Percentiles rank a stretch among this genome's conserved stretches.
Evolutionary conservation across 2,329 filamentous ascomycete species (phyloP).

Genomic region (Fusarium albosuccineum): DNA sequence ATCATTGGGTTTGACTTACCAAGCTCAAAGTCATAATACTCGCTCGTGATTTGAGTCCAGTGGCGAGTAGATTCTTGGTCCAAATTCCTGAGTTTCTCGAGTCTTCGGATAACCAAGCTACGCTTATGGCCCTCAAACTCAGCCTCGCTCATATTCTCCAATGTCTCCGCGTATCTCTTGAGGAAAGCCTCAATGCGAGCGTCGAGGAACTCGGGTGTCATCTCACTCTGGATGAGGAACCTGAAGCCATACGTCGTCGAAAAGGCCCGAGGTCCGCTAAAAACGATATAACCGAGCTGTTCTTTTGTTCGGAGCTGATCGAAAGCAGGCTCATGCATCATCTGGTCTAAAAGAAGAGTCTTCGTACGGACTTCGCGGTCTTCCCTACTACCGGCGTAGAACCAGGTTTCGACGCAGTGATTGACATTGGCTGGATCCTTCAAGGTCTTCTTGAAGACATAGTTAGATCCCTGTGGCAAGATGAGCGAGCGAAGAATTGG

Average conservation of each 20-base stretch:
- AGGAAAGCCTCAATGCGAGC: conserved; percentile 90
- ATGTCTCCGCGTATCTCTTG: conserved; percentile 70
- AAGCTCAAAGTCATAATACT: conserved; percentile 91
- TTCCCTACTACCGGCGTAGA: conserved; percentile 76
- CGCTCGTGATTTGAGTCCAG: conserved; percentile 86
- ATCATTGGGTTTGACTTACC: conserved; percentile 65
- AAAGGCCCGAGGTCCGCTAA: conserved; percentile 79
- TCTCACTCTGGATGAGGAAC: conserved; percentile 94
- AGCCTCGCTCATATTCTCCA: conserved; percentile 81
- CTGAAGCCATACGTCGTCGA: conserved; percentile 87
- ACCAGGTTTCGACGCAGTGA: conserved; percentile 84
- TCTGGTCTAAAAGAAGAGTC: conserved; percentile 85
- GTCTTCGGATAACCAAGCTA: conserved; percentile 85
- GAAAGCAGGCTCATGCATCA: conserved; percentile 93
- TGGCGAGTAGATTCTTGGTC: conserved; percentile 85
- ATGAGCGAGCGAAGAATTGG: conserved; percentile 81
- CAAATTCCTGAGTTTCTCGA: conserved; percentile 94
- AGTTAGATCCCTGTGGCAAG: conserved; percentile 84
- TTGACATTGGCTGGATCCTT: conserved; percentile 92
- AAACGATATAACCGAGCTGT: conserved; percentile 96
- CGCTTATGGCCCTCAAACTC: conserved; percentile 94
- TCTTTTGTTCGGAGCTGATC: conserved; percentile 97
- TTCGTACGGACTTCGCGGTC: conserved; percentile 81
- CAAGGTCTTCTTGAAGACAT: conserved; percentile 82
- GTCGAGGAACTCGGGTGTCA: conserved; percentile 85